phyloP scores from a whole-genome alignment of 2,329 filamentous ascomycete species.

The Diaporthe citri region DNA sequence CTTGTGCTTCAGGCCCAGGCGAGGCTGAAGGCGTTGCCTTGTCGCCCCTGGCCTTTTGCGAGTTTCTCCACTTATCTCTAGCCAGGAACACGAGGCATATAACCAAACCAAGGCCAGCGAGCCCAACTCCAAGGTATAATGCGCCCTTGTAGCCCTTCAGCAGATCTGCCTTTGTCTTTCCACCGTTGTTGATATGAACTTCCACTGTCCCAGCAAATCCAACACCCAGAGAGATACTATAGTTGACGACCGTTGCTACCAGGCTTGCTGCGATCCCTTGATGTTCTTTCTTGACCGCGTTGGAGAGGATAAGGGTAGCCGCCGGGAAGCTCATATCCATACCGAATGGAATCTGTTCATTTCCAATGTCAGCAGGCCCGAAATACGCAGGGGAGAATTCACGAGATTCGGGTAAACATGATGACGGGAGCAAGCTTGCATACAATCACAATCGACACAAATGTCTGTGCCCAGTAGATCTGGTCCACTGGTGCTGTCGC shows the following conservation, averaged over 20 bases:
- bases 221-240: conserved; percentile 67
- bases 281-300: conserved; percentile 49
- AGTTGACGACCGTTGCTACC: conserved; percentile 69
- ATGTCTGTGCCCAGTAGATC: conserved; percentile 67
- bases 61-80: conserved; percentile 20
- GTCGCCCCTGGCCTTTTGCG: not conserved
- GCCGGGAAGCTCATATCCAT: conserved; percentile 71
- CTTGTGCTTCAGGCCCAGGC: not conserved
- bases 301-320: conserved; percentile 64
- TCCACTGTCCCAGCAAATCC: conserved; percentile 69
- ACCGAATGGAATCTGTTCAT: conserved; percentile 55
- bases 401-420: too few relatives aligned
- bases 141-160: conserved; percentile 43
- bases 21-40: not conserved
- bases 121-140: conserved; percentile 44
- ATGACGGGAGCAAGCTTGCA: not conserved
- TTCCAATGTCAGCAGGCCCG: not conserved
- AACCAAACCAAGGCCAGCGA: conserved; percentile 42
- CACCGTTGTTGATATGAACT: conserved; percentile 52
- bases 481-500: conserved; percentile 56
- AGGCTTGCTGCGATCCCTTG: conserved; percentile 55
- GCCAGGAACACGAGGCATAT: conserved; percentile 42
- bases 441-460: conserved; percentile 58
- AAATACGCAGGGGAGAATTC: not conserved
- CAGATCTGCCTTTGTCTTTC: conserved; percentile 41